Percentiles rank a stretch among this genome's conserved stretches.
These are phyloP conservation scores for Microsporum canis DNA, from an alignment of 2,329 filamentous ascomycete species.

Conservation along the genomic window DNA sequence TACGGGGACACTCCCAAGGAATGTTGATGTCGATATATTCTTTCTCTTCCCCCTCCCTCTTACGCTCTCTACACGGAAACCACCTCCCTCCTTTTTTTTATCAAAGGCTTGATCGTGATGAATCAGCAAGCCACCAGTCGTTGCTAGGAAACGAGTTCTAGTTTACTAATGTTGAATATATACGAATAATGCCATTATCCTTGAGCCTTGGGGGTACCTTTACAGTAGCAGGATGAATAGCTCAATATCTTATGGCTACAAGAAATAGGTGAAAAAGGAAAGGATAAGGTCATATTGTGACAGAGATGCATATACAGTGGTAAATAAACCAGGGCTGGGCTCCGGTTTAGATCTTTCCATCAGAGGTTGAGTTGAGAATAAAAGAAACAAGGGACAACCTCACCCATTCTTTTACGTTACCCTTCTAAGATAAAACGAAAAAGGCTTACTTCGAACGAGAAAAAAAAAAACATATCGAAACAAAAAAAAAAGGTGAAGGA, in stretches of 20 bases:
- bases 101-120: too few species aligned
- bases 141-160: too few species aligned
- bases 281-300: background rate
- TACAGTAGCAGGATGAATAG: background rate
- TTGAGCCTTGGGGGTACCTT: too few species aligned
- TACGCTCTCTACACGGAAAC: too few species aligned
- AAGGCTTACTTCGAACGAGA: background rate
- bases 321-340: background rate
- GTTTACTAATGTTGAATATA: too few species aligned
- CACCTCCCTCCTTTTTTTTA: too few species aligned
- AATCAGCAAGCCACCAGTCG: too few species aligned
- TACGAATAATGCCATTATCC: too few species aligned
- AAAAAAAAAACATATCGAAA: background rate
- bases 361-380: background rate
- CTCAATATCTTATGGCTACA: background rate
- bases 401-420: constrained; percentile 4
- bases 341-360: background rate
- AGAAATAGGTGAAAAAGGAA: background rate
- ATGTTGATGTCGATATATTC: background rate
- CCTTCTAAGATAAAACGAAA: background rate
- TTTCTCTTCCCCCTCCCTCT: background rate
- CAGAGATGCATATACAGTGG: constrained; percentile 2
- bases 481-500: background rate
- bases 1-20: background rate
- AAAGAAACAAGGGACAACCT: background rate